Conservation (phyloP, 805 yeast genomes). For the Starmerella davenportii region DNA sequence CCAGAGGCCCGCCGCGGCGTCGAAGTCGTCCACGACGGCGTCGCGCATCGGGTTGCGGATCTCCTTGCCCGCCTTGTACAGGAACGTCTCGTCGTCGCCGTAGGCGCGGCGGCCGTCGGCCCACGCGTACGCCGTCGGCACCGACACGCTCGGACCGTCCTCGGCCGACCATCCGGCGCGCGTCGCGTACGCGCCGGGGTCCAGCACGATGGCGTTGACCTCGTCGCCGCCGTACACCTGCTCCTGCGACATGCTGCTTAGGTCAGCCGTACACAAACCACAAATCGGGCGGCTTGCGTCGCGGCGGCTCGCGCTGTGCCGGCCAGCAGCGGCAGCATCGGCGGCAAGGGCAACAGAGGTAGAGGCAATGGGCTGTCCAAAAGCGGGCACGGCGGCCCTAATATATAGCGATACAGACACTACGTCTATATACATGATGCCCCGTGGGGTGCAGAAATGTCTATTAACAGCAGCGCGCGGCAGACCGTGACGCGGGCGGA, state of each 20-base stretch:
- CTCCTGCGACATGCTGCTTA: constrained; percentile 10
- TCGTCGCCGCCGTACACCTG: constrained; percentile 38
- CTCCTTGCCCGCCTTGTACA: constrained; percentile 8
- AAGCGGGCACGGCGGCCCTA: too few species aligned
- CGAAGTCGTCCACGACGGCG: constrained; percentile 47
- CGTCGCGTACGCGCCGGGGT: constrained; percentile 73
- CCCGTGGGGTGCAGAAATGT: too few species aligned
- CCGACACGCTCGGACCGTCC: constrained; percentile 58
- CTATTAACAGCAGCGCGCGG: too few species aligned
- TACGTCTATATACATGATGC: too few species aligned
- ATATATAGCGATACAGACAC: too few species aligned
- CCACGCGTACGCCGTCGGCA: constrained; percentile 10
- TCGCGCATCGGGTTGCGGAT: constrained; percentile 14
- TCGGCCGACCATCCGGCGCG: constrained; percentile 87
- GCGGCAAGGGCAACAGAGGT: too few species aligned
- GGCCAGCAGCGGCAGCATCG: too few species aligned
- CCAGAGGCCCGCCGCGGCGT: constrained; percentile 62
- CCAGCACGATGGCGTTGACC: constrained; percentile 75
- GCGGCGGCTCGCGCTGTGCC: too few species aligned
- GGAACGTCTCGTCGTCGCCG: constrained; percentile 15
- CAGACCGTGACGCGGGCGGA: too few species aligned
- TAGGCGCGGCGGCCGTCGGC: constrained; percentile 9
- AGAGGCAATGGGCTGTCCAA: too few species aligned
- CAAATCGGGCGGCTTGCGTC: too few species aligned
- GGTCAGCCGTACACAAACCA: too few species aligned